phyloP scores from a whole-genome alignment of 495 filamentous ascomycete genomes.

The Penicillium pulvis region DNA sequence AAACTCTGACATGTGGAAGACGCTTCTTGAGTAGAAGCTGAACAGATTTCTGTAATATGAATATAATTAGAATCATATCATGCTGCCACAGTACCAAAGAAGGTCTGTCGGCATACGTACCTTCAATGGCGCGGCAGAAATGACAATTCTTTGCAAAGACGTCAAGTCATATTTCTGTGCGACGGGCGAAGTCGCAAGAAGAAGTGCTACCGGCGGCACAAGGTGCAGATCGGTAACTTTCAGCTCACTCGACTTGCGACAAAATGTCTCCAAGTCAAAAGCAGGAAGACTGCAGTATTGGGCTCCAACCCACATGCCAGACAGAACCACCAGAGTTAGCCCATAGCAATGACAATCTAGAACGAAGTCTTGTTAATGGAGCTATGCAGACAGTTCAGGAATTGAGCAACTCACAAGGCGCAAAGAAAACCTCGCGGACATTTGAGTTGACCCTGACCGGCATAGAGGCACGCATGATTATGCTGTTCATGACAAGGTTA shows the following conservation, averaged over 20 bases:
- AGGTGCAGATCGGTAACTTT: constrained; percentile 14
- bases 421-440: constrained; percentile 14
- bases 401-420: constrained; percentile 5
- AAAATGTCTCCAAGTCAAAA: constrained; percentile 14
- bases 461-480: constrained; percentile 14
- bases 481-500: constrained; percentile 12
- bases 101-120: not conserved
- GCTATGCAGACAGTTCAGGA: no score
- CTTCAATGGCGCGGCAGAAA: constrained; percentile 13
- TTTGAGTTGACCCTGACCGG: constrained; percentile 12
- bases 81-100: not conserved
- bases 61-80: not conserved
- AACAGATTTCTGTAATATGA: constrained; percentile 8
- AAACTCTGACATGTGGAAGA: constrained; percentile 11
- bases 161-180: constrained; percentile 15
- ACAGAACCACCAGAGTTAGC: constrained; percentile 8
- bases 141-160: constrained; percentile 11
- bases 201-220: constrained; percentile 13
- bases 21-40: constrained; percentile 13
- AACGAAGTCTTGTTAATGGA: not conserved
- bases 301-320: constrained; percentile 17
- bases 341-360: constrained; percentile 14
- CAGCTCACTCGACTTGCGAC: constrained; percentile 13
- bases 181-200: constrained; percentile 10
- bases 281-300: constrained; percentile 11